Base-by-base conservation (phyloP, 2,329 filamentous ascomycete species). In the Colletotrichum destructivum region DNA sequence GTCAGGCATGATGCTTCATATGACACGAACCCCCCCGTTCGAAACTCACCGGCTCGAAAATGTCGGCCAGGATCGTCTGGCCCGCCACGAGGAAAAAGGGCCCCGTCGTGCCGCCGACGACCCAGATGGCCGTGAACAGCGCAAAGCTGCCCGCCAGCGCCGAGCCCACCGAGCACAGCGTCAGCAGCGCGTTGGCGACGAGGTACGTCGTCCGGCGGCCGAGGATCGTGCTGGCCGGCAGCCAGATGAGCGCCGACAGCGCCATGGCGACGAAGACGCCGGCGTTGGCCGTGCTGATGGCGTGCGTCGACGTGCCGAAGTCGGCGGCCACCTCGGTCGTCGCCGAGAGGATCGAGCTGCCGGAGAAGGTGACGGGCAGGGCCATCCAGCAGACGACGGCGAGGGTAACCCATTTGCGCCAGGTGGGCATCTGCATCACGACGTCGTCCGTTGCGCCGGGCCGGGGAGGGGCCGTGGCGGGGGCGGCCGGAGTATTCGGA, bases 221-320 rank as follows among this genome's bases (percentile, higher is more conserved):
- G 4, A 74, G 38, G 7, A 74, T 63, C 11, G 69, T 89, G 74
- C 91, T 93, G 71, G 94, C 82, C 0, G 93, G 93, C 0, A 93
- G 92, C 88, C 92, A 95, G 65, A 95, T 87, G 12, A 91, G 87
- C 1, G 92, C 90, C 16, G 87, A 89, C 5, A 94, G 67, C 0
- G 91, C 93, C 92, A 95, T 95, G 75, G 92, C 90, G 5, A 91
- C 80, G 84, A 94, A 87, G 75, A 94, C 94, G n/a, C 92, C 81
- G 0, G 93, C 93, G 81, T 95, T 96, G 77, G 88, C 91, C 55
- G 93, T 81, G 77, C 94, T 93, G 78, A 95, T 91, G 68, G 94
- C 87, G 8, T 88, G 88, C 4, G 90, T 91, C 0, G 88, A 91
- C 0, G 91, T 93, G 49, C 84, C 73, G 78, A 89, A 94, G 9